These are phyloP conservation scores for Lophiotrema nucula DNA, from an alignment of 495 filamentous ascomycete species.

Conservation along the genomic window DNA sequence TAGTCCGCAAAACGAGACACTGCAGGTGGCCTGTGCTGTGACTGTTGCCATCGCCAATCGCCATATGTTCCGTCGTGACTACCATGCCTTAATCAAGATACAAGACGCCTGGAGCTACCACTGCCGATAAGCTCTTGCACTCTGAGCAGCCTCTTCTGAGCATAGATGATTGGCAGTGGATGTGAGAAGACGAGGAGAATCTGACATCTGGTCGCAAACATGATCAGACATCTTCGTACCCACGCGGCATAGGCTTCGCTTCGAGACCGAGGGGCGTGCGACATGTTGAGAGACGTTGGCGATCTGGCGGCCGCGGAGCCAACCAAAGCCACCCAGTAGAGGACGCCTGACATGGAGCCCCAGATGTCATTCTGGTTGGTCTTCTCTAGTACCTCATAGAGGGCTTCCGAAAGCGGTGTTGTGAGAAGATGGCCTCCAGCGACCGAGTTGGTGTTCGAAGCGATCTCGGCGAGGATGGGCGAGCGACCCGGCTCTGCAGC, in stretches of 20 bases:
- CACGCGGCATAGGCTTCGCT: conserved; percentile 16
- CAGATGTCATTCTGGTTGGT: conserved; percentile 18
- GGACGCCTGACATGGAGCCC: conserved; percentile 27
- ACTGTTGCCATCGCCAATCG: too few species aligned
- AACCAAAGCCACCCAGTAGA: conserved; percentile 23
- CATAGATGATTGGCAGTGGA: conserved; percentile 13
- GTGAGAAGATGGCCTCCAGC: neutral
- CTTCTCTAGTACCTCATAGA: conserved; percentile 16
- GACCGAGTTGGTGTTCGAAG: neutral
- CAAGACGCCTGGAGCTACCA: neutral
- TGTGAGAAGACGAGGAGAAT: conserved; percentile 23
- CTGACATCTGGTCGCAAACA: conserved; percentile 19
- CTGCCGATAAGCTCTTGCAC: conserved; percentile 25
- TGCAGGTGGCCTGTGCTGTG: too few species aligned
- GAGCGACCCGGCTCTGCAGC: conserved; percentile 8
- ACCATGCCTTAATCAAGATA: neutral
- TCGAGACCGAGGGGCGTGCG: neutral
- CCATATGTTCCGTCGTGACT: too few species aligned
- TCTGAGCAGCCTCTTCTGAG: conserved; percentile 19
- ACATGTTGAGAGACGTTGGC: neutral
- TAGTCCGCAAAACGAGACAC: too few species aligned
- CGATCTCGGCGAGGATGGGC: neutral
- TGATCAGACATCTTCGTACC: conserved; percentile 27
- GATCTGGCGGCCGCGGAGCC: conserved; percentile 27
- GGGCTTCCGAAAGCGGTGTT: conserved; percentile 2